Evolutionary conservation across 495 filamentous ascomycete genomes (phyloP).

Genomic region (Penicillium paradoxum): DNA sequence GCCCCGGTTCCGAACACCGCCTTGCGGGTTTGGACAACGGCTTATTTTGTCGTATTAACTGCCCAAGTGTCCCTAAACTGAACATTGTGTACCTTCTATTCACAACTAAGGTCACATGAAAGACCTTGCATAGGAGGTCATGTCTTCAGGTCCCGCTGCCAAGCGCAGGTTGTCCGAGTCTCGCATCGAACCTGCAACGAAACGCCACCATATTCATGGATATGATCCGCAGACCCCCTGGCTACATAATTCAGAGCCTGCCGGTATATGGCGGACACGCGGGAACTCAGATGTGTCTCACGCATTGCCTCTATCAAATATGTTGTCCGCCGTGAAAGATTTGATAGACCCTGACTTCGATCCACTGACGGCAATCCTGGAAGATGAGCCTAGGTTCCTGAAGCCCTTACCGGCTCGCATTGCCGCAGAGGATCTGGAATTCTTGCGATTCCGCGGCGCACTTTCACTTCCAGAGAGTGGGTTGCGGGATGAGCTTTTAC

Average conservation of each 20-base stretch:
- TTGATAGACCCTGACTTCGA: slow-evolving; percentile 43
- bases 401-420: slow-evolving; percentile 47
- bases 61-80: not conserved
- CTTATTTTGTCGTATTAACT: slow-evolving; percentile 4
- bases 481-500: slow-evolving; percentile 66
- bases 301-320: slow-evolving; percentile 36
- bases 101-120: no score
- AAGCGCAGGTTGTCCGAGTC: slow-evolving; percentile 31
- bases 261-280: slow-evolving; percentile 28
- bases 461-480: slow-evolving; percentile 59
- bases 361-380: slow-evolving; percentile 40
- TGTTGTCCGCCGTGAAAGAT: slow-evolving; percentile 42
- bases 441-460: slow-evolving; percentile 68
- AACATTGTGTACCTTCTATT: no score
- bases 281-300: slow-evolving; percentile 26
- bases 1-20: slow-evolving; percentile 30
- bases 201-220: slow-evolving; percentile 26
- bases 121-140: slow-evolving; percentile 9
- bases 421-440: slow-evolving; percentile 63
- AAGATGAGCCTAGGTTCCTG: slow-evolving; percentile 50
- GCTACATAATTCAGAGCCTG: slow-evolving; percentile 28
- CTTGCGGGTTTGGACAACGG: slow-evolving; percentile 10
- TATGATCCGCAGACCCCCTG: slow-evolving; percentile 37
- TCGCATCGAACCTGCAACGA: slow-evolving; percentile 15
- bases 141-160: slow-evolving; percentile 18